phyloP scores from a whole-genome alignment of 1,284 basidiomycete genomes.

The Inonotus hispidus region DNA sequence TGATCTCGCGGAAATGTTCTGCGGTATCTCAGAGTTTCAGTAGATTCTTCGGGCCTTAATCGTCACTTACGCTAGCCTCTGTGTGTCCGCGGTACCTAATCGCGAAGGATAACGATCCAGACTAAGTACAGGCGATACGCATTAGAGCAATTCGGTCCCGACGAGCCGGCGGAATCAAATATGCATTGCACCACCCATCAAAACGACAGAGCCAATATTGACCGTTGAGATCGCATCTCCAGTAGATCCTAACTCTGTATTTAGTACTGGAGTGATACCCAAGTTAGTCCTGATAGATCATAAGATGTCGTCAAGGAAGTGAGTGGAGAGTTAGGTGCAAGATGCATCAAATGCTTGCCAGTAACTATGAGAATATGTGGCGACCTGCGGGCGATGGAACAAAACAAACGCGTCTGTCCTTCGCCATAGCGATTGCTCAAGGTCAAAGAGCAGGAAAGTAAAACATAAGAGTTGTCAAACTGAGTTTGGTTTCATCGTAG shows the following conservation, averaged over 20 bases:
- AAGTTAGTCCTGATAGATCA: too few relatives aligned
- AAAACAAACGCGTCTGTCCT: too few relatives aligned
- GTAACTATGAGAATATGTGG: too few relatives aligned
- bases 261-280: too few relatives aligned
- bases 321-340: too few relatives aligned
- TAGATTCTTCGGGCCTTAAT: background rate
- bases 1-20: background rate
- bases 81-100: background rate
- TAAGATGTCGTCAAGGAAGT: too few relatives aligned
- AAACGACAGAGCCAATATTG: background rate
- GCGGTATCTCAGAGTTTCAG: background rate
- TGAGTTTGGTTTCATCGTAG: background rate
- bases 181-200: background rate
- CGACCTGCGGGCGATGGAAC: too few relatives aligned
- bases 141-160: background rate
- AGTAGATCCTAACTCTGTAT: background rate
- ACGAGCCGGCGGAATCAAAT: background rate
- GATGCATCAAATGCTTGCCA: too few relatives aligned
- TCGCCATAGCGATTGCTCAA: too few relatives aligned
- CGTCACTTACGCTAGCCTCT: background rate
- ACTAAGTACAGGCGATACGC: background rate
- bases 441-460: background rate
- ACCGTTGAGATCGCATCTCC: background rate
- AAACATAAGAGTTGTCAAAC: background rate
- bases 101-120: background rate